Evolutionary conservation across 2,329 filamentous ascomycete genomes (phyloP).

Genomic region (Fusarium bulbicola): DNA sequence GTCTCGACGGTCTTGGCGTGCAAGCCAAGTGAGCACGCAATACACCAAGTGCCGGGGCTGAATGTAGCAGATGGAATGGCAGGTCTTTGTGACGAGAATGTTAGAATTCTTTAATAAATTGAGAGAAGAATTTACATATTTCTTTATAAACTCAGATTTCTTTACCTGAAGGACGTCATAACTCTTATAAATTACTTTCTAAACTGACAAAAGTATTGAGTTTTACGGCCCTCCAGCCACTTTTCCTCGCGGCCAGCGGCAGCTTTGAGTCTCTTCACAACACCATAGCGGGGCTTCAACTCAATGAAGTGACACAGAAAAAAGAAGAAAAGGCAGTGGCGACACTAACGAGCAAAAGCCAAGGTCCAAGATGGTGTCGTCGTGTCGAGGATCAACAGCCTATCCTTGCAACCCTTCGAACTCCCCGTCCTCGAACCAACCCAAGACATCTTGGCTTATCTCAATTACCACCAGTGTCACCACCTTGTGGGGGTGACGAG

Average conservation of each 20-base stretch:
- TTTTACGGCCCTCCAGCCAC: not conserved
- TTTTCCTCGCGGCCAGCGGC: fast-evolving
- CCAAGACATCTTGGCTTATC: conserved; percentile 29
- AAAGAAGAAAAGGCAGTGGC: not conserved
- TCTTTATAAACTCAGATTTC: too few species aligned
- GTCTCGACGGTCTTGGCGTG: conserved; percentile 20
- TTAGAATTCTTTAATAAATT: fast-evolving
- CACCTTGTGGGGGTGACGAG: conserved; percentile 20
- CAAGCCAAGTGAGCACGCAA: conserved; percentile 40
- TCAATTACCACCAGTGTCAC: conserved; percentile 27
- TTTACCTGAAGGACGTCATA: not conserved
- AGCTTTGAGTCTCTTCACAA: not conserved
- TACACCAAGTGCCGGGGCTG: conserved; percentile 23
- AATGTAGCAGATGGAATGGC: not conserved
- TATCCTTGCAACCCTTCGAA: not conserved
- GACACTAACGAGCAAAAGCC: not conserved
- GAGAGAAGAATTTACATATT: fast-evolving
- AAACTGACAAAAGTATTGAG: not conserved
- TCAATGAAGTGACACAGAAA: too few species aligned
- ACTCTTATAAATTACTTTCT: not conserved
- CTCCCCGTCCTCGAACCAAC: not conserved
- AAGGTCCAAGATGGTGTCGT: not conserved
- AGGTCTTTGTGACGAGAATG: not conserved
- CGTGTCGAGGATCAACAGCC: not conserved
- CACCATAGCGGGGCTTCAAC: not conserved